Evolutionary conservation across 2,329 filamentous ascomycete genomes (phyloP), one percentile per base, ranked within the genome.

Genomic region (Fusarium acutatum): DNA sequence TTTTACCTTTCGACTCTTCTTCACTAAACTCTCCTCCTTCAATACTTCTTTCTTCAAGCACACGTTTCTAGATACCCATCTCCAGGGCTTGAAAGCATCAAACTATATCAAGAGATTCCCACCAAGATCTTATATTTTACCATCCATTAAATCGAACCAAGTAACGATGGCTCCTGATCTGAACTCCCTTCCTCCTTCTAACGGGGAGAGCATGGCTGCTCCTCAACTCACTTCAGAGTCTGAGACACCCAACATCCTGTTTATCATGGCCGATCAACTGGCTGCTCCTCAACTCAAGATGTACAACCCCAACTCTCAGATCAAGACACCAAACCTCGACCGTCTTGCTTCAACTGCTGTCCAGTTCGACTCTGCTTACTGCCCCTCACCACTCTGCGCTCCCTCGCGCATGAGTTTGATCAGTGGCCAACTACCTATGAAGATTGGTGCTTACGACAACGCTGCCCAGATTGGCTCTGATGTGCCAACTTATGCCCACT

Each of bases 251-350:
- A 86, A 86, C 74, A 85, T 86, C 47, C 78, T 86, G 50, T 97
- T 96, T 86, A 97, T 98, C 85, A 97, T 98, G 95, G 95, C 95
- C 61, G 95, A 98, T 84, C 95, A 98, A 85, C 90, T 98, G 82
- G 93, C 95, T 24, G 95, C 95, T 34, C 95, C 95, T 24, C 89
- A 95, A 76, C 90, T 98, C 76, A 96, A 95, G 85, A 96, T 97
- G 86, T 95, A 98, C 86, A 95, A 98, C 82, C 89, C 91, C 50
- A 87, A 92, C 59, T 97, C 95, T 4, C 93, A 94, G 81, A 97
- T 98, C 87, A 94, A 95, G 84, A 98, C 95, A 2, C 95, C 95
- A 53, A 92, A 98, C 84, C 89, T 98, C 68, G 94, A 98, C 83
- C 89, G 90, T 58, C 88, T 98, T 72, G 94, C 95, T 5, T 89